Base-by-base conservation (phyloP, 2,329 filamentous ascomycete species). In the Xylariaceae sp. region DNA sequence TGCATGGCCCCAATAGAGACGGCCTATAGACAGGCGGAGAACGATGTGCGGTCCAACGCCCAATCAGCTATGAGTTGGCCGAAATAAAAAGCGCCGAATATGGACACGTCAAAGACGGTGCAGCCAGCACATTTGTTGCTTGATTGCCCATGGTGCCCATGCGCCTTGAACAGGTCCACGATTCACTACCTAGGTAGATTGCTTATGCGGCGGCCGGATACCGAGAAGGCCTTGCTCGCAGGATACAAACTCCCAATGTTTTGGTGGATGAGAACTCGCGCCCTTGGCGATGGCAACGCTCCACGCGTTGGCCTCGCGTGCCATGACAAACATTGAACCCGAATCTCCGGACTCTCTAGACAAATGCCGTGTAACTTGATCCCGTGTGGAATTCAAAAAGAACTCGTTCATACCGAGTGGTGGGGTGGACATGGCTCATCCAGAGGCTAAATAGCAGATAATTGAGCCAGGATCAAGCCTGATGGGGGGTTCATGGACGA, bases 51-150 rank as follows among this genome's bases (percentile, higher is more conserved):
- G 37, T n/a, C 26, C 32, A 39, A 36, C 49, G 21, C 32, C 60
- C 60, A 62, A 61, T 62, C 56, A 55, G 36, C 34, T 43, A 45
- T 19, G 46, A 21, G 49, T 51, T 45, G 19, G 36, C 42, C 37
- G 41, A 44, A 51, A 29, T 45, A 57, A 55, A 47, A 50, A 49
- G 50, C 34, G 43, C 48, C 50, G 43, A 48, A 51, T 46, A 42
- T 51, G 50, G 46, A 57, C 58, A 61, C 52, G 58, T 59, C 54
- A 58, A 61, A 50, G 39, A 44, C 42, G 47, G 47, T 40, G 47
- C 36, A 56, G 61, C 58, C 61, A 64, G 54, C 61, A 43, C 60
- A 63, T 60, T 58, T 47, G 42, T 54, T 52, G 44, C 53, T 56
- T 57, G 51, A 57, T 55, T 56, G 56, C 59, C 45, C 54, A 54